Evolutionary conservation across 2,329 filamentous ascomycete species (phyloP).

Genomic region (Colletotrichum tamarilloi): DNA sequence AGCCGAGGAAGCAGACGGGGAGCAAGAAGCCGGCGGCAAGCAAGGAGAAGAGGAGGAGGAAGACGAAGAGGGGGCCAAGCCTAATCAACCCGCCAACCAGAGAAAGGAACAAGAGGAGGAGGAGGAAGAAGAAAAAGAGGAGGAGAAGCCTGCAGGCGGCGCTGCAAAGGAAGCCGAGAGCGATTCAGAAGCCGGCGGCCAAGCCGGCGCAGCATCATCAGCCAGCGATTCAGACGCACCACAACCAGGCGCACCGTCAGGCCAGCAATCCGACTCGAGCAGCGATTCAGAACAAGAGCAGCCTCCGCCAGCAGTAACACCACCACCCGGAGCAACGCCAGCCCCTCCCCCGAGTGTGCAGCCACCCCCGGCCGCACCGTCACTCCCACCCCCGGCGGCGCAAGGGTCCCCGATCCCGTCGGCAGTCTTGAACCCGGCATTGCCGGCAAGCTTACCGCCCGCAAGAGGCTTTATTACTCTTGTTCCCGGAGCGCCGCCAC

Average conservation of each 20-base stretch:
- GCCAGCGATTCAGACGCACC: conserved; percentile 1
- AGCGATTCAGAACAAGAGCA: conserved; percentile 25
- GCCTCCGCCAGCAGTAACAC: not conserved
- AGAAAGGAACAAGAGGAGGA: not conserved
- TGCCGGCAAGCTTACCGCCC: not conserved
- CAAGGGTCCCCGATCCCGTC: not conserved
- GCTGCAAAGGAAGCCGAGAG: not conserved
- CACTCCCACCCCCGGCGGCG: not conserved
- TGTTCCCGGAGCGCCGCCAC: conserved; percentile 19
- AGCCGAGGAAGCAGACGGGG: conserved; percentile 21
- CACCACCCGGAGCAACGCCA: conserved; percentile 4
- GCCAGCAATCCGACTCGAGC: conserved; percentile 3
- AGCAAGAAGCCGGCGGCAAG: not conserved
- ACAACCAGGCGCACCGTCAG: not conserved
- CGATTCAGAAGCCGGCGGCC: not conserved
- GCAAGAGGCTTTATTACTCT: conserved; percentile 27
- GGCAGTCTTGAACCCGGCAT: not conserved
- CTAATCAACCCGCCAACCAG: not conserved
- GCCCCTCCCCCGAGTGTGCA: not conserved
- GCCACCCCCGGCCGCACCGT: not conserved
- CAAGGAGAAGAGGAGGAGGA: not conserved
- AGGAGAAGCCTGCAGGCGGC: not conserved
- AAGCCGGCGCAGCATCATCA: not conserved
- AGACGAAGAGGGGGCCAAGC: conserved; percentile 2
- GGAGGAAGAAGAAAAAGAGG: not conserved